Evolutionary conservation across 2,329 filamentous ascomycete genomes (phyloP), one percentile per base, ranked within the genome.

Genomic region (Microsporum canis): DNA sequence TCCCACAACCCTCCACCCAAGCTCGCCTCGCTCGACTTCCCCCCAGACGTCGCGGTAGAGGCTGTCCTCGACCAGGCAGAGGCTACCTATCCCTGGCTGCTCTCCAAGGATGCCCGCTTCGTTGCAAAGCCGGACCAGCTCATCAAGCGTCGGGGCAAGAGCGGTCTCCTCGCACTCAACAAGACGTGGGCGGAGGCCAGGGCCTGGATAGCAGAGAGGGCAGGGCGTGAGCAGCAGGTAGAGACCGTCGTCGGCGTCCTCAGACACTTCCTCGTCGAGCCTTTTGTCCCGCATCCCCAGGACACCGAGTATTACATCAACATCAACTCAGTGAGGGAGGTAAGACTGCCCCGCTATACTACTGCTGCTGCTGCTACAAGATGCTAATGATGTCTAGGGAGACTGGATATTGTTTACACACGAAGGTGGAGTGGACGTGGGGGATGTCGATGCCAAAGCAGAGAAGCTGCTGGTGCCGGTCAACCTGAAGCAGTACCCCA

Each of bases 351-450:
- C 17, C 62, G 59, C 59, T 33, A 53, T 17, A 33, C 31, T 27
- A 23, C 27, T 8, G 14, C 34, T 34, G 6, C 17, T 47, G 33
- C 12, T 55, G 10, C 12, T 49, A 34, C 31, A 3, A 5, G 14
- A 29, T 49, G 5, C 62, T 69, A 59, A 68, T 36, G 3, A 34
- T 4, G 27, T 33, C 17, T 62, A 97, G 94, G 94, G 94, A 73
- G 94, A 99, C 79, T 97, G 91, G 91, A 96, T 99, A 75, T 89
- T 99, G 73, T 99, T 99, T 83, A 96, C 92, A 72, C 91, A 99
- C 80, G 94, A 99, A 80, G 94, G 94, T 82, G 94, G 94, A 88
- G 91, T 99, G 68, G 94, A 99, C 78, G 94, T 99, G 71, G 94
- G 94, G 76, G 94, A 99, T 85, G 94, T 99, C 68, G 94, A 99